Evolutionary conservation across 768 basidiomycete genomes (phyloP), one percentile per base, ranked within the genome.

Genomic region (Suillus plorans): DNA sequence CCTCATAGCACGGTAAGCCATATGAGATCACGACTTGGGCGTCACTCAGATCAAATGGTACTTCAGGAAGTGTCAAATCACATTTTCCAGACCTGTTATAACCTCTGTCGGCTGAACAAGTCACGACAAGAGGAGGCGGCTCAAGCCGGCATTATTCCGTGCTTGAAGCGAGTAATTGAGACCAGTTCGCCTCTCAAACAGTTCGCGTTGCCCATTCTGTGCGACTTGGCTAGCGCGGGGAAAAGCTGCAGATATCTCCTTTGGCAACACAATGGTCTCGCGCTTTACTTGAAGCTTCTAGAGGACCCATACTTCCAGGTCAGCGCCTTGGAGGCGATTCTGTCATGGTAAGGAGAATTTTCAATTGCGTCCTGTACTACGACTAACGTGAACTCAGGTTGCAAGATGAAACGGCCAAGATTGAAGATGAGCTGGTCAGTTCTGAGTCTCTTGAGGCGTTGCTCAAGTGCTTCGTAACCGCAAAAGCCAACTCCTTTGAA

Each of bases 61-160:
- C 44, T 41, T 28, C 72, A 98, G 94, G 97, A 99, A 85, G 92
- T 98, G 77, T 90, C 94, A 59, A 99, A 98, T 68, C 95, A 98
- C 70, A 88, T 97, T 65, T 95, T 99, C 84, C 96, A 97, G 77
- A 95, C 95, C 3, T 94, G 96, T 71, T 99, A 94, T 81, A 97
- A 97, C 69, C 89, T 99, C 20, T 98, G 96, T 74, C 88, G 96
- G 7, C 80, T 99, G 65, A 96, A 96, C 78, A 97, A 97, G 77
- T 86, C 88, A 3, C 83, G 97, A 60, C 97, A 99, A 75, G 97
- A 98, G 77, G 97, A 99, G 76, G 95, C 97, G 14, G 97, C 96
- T 2, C 91, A 95, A 72, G 94, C 94, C 9, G 97, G 96, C 13
- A 94, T 97, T 64, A 89, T 99, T 31, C 96, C 97, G 3, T 87